Base-by-base conservation (phyloP, 345 rosid genomes). In the Heritiera littoralis region DNA sequence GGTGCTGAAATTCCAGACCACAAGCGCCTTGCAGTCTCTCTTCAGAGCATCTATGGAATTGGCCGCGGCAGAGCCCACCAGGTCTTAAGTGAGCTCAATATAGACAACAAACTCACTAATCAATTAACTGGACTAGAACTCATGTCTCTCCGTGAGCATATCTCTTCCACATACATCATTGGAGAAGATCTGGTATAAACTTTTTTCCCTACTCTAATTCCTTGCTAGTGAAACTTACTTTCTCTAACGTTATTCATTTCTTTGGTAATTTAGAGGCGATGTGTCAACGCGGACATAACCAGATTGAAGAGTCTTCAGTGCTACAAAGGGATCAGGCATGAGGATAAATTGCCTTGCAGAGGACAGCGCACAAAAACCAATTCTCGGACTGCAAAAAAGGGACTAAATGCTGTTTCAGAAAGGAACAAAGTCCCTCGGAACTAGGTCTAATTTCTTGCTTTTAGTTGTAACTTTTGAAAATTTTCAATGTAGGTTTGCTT, bases 21-120 rank as follows among this genome's bases (percentile, higher is more conserved):
- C 77, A 89, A 91, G 89, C 83, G 83, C 54, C 78, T 91, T 1
- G 85, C 81, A 52, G 82, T 75, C 73, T 82, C 93, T 32, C 92
- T 91, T 40, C 93, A 86, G 61, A 80, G 87, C 75, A 75, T 91
- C 56, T 89, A 86, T 81, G 95, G 95, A 32, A 70, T 91, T 64
- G 93, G 95, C 75, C 89, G 83, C 56, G 40, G 80, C 23, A 86
- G 86, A 51, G 85, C 92, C 65, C 88, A 82, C 60, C 89, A 88
- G 66, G 86, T 91, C 32, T 89, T 91, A 7, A 58, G 82, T 40
- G 90, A 87, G 43, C 84, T 91, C 79, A 82, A 61, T 74, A 82
- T 91, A 52, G 89, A 83, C 7, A 91, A 89, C 85, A 91, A 91
- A 82, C 78, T 80, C 73, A 85, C 95, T 17, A 80, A 81, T 80